Base-by-base conservation (phyloP, 768 basidiomycete genomes). In the Suillus alpinus region DNA sequence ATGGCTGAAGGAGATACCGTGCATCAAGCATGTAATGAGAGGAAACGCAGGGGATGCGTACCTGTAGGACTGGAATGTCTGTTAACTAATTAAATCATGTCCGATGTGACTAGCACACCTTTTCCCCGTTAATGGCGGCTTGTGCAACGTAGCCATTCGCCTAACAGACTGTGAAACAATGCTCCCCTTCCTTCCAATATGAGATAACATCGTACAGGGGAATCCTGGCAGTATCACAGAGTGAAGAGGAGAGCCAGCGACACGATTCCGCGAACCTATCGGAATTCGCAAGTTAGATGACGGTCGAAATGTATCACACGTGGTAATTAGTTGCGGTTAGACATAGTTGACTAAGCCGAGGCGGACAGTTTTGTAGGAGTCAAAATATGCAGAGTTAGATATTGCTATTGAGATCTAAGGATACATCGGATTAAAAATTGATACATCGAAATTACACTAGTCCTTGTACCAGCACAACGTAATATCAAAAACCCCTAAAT, bases 31-130 rank as follows among this genome's bases (percentile, higher is more conserved):
- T 65, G 65, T 37, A 40, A 40, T 47, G 40, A 40, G n/a, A 7
- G 32, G 36, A 56, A 59, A 60, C 29, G 55, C 18, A 31, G 60
- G 41, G 41, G 34, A 58, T 57, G 59, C 64, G 53, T 59, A 88
- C 86, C 86, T 83, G 86, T 88, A 62, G 86, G 86, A 72, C 86
- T 88, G 65, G 56, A 34, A n/a, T 32, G 57, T 36, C 16, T 39
- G 58, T 68, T 58, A 75, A 64, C 57, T 26, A 20, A 32, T 14
- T 39, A 23, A 51, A 18, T 36, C 16, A 53, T 52, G 47, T 13
- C 56, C 47, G 37, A 49, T 63, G 34, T 50, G 65, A 43, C 62
- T 57, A 32, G 61, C 68, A 56, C 61, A 84, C 84, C 80, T 83
- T 71, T 80, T 82, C 43, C 76, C 73, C 37, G 75, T 65, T 39